Base-by-base conservation (phyloP, 106 monocot species). In the Phalaenopsis equestris region DNA sequence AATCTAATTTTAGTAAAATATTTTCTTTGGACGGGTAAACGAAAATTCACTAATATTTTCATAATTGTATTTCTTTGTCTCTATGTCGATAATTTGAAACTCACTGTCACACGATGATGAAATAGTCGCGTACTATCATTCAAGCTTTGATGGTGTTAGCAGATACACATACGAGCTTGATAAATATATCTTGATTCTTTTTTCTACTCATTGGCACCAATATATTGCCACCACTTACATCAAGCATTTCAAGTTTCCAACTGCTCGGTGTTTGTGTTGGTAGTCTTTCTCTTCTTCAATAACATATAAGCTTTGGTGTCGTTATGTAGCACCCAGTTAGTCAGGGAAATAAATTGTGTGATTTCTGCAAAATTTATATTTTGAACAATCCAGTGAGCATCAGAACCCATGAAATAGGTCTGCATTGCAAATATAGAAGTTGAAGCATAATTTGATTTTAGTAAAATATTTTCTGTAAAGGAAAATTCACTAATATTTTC, bases 331-430 rank as follows among this genome's bases (percentile, higher is more conserved):
- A 95, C 55, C 30, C 95, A 94, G 98, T 99, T 41, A 99, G 94
- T 79, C 98, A 95, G 78, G 98, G 94, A 80, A 99, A 95, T 68
- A 99, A 99, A 93, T 99, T 94, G 98, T 99, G 98, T 41, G 95
- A 99, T 47, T 99, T 95, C 61, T 95, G 98, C 85, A 99, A 99
- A 83, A 99, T 99, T 21, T 99, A 87, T 81, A 93, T 99, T 80
- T 47, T 95, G 52, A 94, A 99, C 78, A 99, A 93, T 56, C 88
- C 93, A 10, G 80, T 87, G 80, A 95, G 93, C 85, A 93, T 99
- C 73, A 88, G 95, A 85, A 99, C 87, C 16, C 94, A 95, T 89
- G 98, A 99, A 47, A 84, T 99, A 73, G 98, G 94, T 73, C 86
- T 87, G 77, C 92, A 93, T 43, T 94, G 95, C 80, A 99, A 95